Conservation (phyloP, 106 monocot species). For the Agapanthus africanus region DNA sequence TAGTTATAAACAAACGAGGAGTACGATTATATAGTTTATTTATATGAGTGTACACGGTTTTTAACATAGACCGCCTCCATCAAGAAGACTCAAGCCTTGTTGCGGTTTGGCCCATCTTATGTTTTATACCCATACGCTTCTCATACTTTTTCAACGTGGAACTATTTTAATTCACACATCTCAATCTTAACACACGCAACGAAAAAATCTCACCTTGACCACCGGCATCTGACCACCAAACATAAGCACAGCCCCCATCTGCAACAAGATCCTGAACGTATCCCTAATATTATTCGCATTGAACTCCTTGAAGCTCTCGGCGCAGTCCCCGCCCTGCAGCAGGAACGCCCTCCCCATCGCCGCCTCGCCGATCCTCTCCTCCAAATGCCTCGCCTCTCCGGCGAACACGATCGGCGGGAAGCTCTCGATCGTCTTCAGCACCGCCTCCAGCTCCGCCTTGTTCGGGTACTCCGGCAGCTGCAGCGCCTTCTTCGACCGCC, state of each 20-base stretch:
- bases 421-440: slow-evolving; percentile 55
- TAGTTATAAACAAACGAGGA: too few relatives aligned
- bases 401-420: slow-evolving; percentile 91
- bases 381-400: slow-evolving; percentile 71
- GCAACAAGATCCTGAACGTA: slow-evolving; percentile 82
- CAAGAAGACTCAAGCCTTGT: too few relatives aligned
- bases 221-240: slow-evolving; percentile 92
- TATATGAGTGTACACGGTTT: too few relatives aligned
- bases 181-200: not conserved
- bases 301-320: slow-evolving; percentile 99
- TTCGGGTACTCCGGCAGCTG: slow-evolving; percentile 84
- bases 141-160: too few relatives aligned
- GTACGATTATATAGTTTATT: too few relatives aligned
- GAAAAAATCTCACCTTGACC: slow-evolving; percentile 46
- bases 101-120: too few relatives aligned
- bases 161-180: not conserved
- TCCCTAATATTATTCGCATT: slow-evolving; percentile 89
- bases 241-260: slow-evolving; percentile 93
- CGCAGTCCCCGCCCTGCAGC: slow-evolving; percentile 87
- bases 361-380: slow-evolving; percentile 75
- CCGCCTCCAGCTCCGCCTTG: slow-evolving; percentile 45
- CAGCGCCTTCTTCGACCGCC: slow-evolving; percentile 62
- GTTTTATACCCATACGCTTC: too few relatives aligned
- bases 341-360: slow-evolving; percentile 80
- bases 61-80: too few relatives aligned